phyloP scores from a whole-genome alignment of 805 yeast species.

The Suhomyces canberraensis region DNA sequence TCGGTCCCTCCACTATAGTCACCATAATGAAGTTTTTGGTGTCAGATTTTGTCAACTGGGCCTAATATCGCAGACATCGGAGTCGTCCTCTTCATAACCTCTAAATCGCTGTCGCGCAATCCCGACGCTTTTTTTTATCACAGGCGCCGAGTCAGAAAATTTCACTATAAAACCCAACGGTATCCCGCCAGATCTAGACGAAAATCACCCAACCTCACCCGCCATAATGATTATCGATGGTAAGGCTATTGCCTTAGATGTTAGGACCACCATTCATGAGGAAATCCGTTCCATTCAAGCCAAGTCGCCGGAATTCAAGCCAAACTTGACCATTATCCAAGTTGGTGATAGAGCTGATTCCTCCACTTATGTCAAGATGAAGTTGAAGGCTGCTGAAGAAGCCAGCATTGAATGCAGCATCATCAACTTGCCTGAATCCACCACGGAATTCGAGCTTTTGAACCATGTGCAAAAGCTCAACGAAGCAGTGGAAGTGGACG shows the following conservation, averaged over 20 bases:
- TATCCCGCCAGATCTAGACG: too few relatives aligned
- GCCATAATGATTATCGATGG: slow-evolving; percentile 38
- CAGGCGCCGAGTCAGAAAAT: slow-evolving; percentile 4
- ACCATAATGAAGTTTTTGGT: too few relatives aligned
- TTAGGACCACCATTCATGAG: slow-evolving; percentile 36
- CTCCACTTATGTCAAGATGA: slow-evolving; percentile 77
- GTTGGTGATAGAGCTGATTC: slow-evolving; percentile 79
- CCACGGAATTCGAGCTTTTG: slow-evolving; percentile 55
- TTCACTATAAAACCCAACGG: slow-evolving; percentile 1
- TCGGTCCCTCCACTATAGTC: too few relatives aligned
- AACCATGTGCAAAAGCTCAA: slow-evolving; percentile 55
- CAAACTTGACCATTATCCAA: slow-evolving; percentile 68
- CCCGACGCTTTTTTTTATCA: too few relatives aligned
- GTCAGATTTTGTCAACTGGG: too few relatives aligned
- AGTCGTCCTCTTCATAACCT: too few relatives aligned
- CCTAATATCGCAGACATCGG: too few relatives aligned
- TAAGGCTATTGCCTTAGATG: slow-evolving; percentile 39
- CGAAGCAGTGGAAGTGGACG: slow-evolving; percentile 59
- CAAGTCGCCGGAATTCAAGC: slow-evolving; percentile 54
- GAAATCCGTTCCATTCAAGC: slow-evolving; percentile 42
- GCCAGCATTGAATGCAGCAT: slow-evolving; percentile 63
- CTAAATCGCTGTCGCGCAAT: too few relatives aligned
- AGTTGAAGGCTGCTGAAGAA: slow-evolving; percentile 70
- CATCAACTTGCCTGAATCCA: slow-evolving; percentile 54
- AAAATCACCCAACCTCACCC: too few relatives aligned